phyloP scores from a whole-genome alignment of 257 asterid genomes.

The Nicotiana knightiana region DNA sequence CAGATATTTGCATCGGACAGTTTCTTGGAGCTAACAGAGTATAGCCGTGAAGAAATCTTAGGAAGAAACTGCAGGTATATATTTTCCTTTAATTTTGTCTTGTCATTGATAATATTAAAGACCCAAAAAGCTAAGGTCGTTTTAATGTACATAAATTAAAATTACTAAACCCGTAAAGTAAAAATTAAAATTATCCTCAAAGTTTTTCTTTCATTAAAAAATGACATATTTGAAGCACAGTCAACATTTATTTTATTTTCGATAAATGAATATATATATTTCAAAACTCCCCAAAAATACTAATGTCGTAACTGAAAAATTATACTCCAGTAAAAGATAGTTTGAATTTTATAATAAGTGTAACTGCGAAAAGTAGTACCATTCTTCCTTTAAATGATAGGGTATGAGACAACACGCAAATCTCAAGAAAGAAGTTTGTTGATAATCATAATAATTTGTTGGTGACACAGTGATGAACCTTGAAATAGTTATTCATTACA shows the following conservation, averaged over 20 bases:
- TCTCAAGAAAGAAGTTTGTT: background rate
- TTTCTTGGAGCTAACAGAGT: conserved; percentile 97
- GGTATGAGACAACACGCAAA: background rate
- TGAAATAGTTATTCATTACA: background rate
- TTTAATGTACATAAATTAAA: no score
- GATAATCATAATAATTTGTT: background rate
- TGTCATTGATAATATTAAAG: background rate
- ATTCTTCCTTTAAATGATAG: background rate
- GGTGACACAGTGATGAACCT: background rate
- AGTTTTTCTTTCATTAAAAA: no score
- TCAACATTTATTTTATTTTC: no score
- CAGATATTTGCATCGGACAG: conserved; percentile 99
- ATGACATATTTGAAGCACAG: no score
- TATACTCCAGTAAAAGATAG: no score
- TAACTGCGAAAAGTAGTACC: no score
- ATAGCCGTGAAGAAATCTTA: conserved; percentile 90
- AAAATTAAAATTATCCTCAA: no score
- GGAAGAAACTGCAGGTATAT: conserved; percentile 95
- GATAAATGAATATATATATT: no score
- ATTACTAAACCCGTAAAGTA: no score
- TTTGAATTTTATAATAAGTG: no score
- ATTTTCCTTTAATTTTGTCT: background rate
- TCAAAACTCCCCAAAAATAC: no score
- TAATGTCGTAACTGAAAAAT: no score
- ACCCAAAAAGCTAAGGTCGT: background rate